Evolutionary conservation across 352 stramenopile species (phyloP), one percentile per base, ranked within the genome.

Genomic region (Halophytophthora polymorphica): DNA sequence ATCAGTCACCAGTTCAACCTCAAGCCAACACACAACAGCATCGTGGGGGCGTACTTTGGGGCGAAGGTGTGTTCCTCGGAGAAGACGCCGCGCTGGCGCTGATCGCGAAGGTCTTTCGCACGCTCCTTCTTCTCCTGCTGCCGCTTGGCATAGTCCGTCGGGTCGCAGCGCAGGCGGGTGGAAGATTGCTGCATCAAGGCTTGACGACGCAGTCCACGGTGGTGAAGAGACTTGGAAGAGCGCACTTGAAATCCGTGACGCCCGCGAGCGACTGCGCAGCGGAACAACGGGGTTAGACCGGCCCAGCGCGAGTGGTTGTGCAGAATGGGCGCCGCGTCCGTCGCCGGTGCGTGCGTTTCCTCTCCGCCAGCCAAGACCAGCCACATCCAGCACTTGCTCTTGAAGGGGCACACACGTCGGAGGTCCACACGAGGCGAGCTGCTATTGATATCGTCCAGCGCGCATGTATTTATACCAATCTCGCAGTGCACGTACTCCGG

Each of bases 61-160:
- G 63, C 21, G 57, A 93, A 93, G 7, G 82, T 93, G 62, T 89
- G 81, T 25, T 89, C 71, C 17, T 90, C 79, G 21, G 73, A 84
- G 48, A 86, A 81, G 56, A 89, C 60, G 19, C 82, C 79, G 21
- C 72, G 73, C 40, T 74, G 68, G 29, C 77, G 73, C 58, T 88
- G 77, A 28, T 88, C 75, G 34, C 78, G 73, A 61, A 93, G 56
- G 53, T 90, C 75, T 56, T 81, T 83, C 41, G 82, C 82, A 51
- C 76, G 74, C 2, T 93, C 77, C 18, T 83, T 87, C 43, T 86
- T 86, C 50, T 88, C 75, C 41, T 82, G 77, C 61, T 90, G 82
- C 59, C 76, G 80, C 53, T 79, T 79, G 41, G 82, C 82, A 72
- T 90, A 89, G 66, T 90, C 79, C 13, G 77, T 90, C 42, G 80